Conservation (phyloP, 768 basidiomycete species). For the Xerocomellus amylosporus region DNA sequence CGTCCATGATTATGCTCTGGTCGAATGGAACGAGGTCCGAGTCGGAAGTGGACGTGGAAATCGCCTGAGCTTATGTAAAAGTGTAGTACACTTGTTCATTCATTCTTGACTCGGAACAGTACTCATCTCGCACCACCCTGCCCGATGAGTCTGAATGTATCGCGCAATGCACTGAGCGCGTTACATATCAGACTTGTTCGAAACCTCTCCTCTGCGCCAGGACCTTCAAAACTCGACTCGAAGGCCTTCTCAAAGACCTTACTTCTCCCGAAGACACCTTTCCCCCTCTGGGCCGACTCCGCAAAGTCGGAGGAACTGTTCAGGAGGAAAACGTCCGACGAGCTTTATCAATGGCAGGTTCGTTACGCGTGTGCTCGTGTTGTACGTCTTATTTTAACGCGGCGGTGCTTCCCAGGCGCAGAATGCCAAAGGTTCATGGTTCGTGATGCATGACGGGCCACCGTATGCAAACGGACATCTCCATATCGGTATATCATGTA, state of each 20-base stretch:
- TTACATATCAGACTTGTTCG: slow-evolving; percentile 11
- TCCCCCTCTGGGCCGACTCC: slow-evolving; percentile 70
- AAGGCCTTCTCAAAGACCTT: slow-evolving; percentile 61
- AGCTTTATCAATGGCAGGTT: slow-evolving; percentile 80
- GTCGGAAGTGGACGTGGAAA: too few relatives aligned
- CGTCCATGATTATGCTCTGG: too few relatives aligned
- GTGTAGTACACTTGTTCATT: not conserved
- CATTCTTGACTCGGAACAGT: not conserved
- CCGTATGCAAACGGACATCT: slow-evolving; percentile 97
- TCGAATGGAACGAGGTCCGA: too few relatives aligned
- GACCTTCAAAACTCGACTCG: slow-evolving; percentile 10
- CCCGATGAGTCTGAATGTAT: slow-evolving; percentile 19
- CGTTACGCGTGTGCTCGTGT: slow-evolving; percentile 22
- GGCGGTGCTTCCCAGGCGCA: slow-evolving; percentile 46
- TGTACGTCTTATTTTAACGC: not conserved
- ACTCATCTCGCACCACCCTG: not conserved
- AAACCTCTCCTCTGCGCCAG: slow-evolving; percentile 12
- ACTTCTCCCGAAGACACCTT: slow-evolving; percentile 75
- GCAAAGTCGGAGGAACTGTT: slow-evolving; percentile 58
- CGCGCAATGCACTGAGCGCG: slow-evolving; percentile 15
- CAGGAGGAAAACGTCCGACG: slow-evolving; percentile 61
- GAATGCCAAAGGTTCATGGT: slow-evolving; percentile 63
- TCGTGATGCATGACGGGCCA: slow-evolving; percentile 92
- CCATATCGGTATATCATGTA: slow-evolving; percentile 72
- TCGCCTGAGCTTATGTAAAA: too few relatives aligned